Percentiles rank a stretch among this genome's conserved stretches.
These are phyloP conservation scores for Skeletonema potamos DNA, from an alignment of 108 stramenopile genomes.

Conservation along the genomic window DNA sequence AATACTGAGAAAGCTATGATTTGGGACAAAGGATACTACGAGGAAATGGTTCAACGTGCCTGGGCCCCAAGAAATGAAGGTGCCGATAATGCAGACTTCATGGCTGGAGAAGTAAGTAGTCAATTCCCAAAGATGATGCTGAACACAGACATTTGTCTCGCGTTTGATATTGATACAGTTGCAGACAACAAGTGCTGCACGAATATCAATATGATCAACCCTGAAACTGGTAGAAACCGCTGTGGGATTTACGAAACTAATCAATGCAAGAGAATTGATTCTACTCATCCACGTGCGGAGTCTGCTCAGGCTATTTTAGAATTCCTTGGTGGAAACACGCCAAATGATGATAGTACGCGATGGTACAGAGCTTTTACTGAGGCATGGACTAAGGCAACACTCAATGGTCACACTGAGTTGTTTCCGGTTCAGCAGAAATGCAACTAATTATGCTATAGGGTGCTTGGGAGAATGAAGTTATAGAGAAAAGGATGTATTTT, in stretches of 20 bases:
- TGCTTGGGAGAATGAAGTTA: not conserved
- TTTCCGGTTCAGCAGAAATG: not conserved
- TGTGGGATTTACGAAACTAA: slow-evolving; percentile 19
- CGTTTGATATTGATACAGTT: slow-evolving; percentile 35
- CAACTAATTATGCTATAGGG: not conserved
- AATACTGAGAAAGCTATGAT: slow-evolving; percentile 31
- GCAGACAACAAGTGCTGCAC: slow-evolving; percentile 30
- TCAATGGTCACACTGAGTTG: slow-evolving; percentile 9
- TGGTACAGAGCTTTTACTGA: slow-evolving; percentile 11
- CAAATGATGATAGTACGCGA: slow-evolving; percentile 3
- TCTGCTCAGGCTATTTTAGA: not conserved
- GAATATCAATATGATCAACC: slow-evolving; percentile 36
- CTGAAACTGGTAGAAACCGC: slow-evolving; percentile 23
- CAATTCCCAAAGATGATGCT: slow-evolving; percentile 46
- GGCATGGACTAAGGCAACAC: slow-evolving; percentile 9
- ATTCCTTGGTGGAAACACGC: not conserved
- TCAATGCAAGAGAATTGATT: not conserved
- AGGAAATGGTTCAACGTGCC: slow-evolving; percentile 33
- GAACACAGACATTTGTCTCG: slow-evolving; percentile 49
- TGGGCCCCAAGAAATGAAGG: slow-evolving; percentile 31
- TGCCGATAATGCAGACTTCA: not conserved
- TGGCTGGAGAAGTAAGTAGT: slow-evolving; percentile 25
- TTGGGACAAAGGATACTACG: slow-evolving; percentile 40
- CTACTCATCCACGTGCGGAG: not conserved
- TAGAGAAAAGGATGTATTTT: not conserved